These are phyloP conservation scores for Nothophytophthora sp. DNA, from an alignment of 352 stramenopile genomes.

Conservation along the genomic window DNA sequence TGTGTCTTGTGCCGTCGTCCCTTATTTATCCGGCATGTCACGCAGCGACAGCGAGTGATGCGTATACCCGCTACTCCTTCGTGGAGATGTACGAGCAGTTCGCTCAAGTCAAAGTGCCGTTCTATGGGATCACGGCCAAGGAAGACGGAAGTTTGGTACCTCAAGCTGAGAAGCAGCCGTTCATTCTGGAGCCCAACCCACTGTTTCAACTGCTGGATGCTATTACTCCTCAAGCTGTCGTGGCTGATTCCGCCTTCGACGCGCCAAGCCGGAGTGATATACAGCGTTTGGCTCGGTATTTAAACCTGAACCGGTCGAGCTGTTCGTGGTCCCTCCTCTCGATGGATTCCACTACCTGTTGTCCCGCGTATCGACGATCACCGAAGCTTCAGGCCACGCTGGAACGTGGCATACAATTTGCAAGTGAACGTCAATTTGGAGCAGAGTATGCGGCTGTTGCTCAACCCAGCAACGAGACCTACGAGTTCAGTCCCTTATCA, in stretches of 20 bases:
- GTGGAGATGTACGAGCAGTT: constrained; percentile 53
- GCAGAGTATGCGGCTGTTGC: constrained; percentile 28
- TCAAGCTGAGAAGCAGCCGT: neutral
- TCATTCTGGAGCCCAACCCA: constrained; percentile 18
- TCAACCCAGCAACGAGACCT: constrained; percentile 23
- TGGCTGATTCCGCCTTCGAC: constrained; percentile 45
- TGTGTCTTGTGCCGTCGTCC: constrained; percentile 46
- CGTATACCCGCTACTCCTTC: constrained; percentile 53
- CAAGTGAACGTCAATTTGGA: constrained; percentile 45
- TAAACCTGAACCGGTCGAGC: constrained; percentile 31
- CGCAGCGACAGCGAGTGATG: constrained; percentile 53
- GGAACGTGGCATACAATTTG: constrained; percentile 24
- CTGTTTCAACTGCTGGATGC: constrained; percentile 41
- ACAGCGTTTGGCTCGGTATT: constrained; percentile 29
- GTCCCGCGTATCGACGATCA: constrained; percentile 46
- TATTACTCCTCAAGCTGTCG: constrained; percentile 40
- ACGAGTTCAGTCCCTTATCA: constrained; percentile 35
- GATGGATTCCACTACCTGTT: constrained; percentile 57
- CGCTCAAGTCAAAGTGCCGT: constrained; percentile 33
- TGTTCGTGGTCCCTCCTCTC: constrained; percentile 57
- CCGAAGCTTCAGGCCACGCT: constrained; percentile 40
- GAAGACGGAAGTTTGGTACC: neutral
- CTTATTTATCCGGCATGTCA: constrained; percentile 61
- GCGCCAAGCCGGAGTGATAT: constrained; percentile 33
- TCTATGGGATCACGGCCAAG: constrained; percentile 45